Percentiles rank a stretch among this genome's conserved stretches.
phyloP scores from a whole-genome alignment of 129 eudicot species.

The Chrysanthemum seticuspe region DNA sequence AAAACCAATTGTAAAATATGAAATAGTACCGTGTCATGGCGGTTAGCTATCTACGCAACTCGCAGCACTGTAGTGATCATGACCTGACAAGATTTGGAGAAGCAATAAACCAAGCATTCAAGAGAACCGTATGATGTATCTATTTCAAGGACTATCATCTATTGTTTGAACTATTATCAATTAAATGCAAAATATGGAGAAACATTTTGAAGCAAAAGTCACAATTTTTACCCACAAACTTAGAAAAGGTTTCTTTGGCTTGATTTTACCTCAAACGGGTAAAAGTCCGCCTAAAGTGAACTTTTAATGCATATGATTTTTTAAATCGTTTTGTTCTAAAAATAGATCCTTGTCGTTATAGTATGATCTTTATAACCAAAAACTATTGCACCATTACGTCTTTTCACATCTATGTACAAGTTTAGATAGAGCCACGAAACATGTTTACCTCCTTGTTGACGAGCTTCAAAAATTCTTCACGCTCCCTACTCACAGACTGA shows the following conservation, averaged over 20 bases:
- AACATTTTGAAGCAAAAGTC: not conserved
- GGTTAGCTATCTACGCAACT: constrained; percentile 2
- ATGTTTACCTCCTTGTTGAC: constrained; percentile 82
- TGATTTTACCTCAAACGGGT: not conserved
- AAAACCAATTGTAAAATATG: not conserved
- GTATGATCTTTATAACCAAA: not conserved
- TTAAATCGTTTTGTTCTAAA: no score
- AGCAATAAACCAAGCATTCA: not conserved
- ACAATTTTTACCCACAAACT: not conserved
- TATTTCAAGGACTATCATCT: constrained; percentile 15
- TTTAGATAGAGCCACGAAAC: not conserved
- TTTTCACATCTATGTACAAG: not conserved
- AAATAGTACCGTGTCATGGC: constrained; percentile 8
- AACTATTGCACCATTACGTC: not conserved
- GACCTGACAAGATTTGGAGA: constrained; percentile 15
- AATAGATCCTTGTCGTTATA: no score
- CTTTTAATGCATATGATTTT: not conserved
- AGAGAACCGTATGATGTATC: constrained; percentile 10
- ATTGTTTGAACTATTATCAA: not conserved
- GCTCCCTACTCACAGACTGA: constrained; percentile 98
- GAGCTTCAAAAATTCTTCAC: constrained; percentile 90
- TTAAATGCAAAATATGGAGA: constrained; percentile 10
- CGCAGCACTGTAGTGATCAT: not conserved
- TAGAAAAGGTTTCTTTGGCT: not conserved
- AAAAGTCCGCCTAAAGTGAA: not conserved